These are phyloP conservation scores for Rutstroemia sp. DNA, from an alignment of 2,329 filamentous ascomycete genomes.

Conservation along the genomic window DNA sequence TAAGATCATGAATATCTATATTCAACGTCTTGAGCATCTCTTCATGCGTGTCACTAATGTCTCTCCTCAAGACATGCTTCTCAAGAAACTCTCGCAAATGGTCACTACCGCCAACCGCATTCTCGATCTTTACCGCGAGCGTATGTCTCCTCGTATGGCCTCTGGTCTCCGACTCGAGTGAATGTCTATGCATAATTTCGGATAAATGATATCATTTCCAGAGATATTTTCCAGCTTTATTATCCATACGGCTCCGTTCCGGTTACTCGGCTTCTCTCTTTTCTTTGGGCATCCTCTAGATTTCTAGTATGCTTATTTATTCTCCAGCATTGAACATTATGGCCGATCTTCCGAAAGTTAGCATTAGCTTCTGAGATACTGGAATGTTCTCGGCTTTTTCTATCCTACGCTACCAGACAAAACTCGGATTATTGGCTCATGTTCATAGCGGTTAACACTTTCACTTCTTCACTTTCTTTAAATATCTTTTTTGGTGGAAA, in stretches of 20 bases:
- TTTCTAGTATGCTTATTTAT: conserved; percentile 17
- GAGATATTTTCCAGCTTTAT: neutral
- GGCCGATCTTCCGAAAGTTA: conserved; percentile 5
- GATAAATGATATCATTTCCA: neutral
- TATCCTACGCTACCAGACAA: neutral
- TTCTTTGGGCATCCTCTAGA: conserved; percentile 16
- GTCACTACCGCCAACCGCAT: conserved; percentile 29
- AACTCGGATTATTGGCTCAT: neutral
- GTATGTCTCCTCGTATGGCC: conserved; percentile 1
- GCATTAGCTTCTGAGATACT: conserved; percentile 22
- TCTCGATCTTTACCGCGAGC: conserved; percentile 20
- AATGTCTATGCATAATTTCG: neutral
- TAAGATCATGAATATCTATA: conserved; percentile 48
- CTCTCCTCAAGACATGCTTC: conserved; percentile 39
- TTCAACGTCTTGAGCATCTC: conserved; percentile 45
- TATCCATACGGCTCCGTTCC: neutral
- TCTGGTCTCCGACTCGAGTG: neutral
- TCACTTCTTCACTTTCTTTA: conserved; percentile 1
- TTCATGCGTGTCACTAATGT: conserved; percentile 43
- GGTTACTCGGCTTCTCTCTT: conserved; percentile 11
- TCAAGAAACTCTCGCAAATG: conserved; percentile 42
- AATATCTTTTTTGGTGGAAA: neutral
- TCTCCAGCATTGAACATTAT: conserved; percentile 13
- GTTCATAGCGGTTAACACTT: neutral
- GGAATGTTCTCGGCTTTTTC: conserved; percentile 25